These are phyloP conservation scores for Penicillium brasilianum DNA, from an alignment of 2,329 filamentous ascomycete genomes.

Conservation along the genomic window DNA sequence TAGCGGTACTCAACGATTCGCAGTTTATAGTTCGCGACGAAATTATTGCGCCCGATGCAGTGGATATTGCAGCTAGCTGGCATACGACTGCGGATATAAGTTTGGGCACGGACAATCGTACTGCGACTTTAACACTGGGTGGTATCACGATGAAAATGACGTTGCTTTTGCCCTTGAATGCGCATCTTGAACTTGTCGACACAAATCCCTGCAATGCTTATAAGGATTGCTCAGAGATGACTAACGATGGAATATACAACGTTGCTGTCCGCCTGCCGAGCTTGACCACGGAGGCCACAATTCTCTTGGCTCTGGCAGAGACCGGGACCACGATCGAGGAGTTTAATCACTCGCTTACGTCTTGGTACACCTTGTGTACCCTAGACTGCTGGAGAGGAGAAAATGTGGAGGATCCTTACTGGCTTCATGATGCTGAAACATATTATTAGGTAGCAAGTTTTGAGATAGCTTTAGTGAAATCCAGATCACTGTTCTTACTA, in stretches of 20 bases:
- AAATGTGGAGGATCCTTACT: slow-evolving; percentile 1
- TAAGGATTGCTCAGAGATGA: slow-evolving; percentile 2
- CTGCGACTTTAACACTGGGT: neutral
- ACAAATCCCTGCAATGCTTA: slow-evolving; percentile 11
- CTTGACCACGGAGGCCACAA: slow-evolving; percentile 2
- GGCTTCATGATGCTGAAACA: neutral
- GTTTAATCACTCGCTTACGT: neutral
- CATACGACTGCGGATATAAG: neutral
- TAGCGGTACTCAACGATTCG: slow-evolving; percentile 1
- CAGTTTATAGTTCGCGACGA: slow-evolving; percentile 1
- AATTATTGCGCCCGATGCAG: neutral
- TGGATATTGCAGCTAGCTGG: slow-evolving; percentile 3
- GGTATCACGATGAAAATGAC: neutral
- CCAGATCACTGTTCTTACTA: too few relatives aligned
- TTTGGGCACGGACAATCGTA: neutral
- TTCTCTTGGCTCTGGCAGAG: neutral
- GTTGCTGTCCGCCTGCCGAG: neutral
- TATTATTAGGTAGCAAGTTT: neutral
- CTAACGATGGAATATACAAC: slow-evolving; percentile 11
- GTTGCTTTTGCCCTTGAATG: neutral
- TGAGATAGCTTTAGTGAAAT: neutral
- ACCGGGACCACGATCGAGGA: neutral
- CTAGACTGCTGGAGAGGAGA: neutral
- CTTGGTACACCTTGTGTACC: neutral
- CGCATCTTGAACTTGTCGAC: slow-evolving; percentile 1